phyloP scores from a whole-genome alignment of 169 alveolate genomes.

The Plasmodium knowlesi region DNA sequence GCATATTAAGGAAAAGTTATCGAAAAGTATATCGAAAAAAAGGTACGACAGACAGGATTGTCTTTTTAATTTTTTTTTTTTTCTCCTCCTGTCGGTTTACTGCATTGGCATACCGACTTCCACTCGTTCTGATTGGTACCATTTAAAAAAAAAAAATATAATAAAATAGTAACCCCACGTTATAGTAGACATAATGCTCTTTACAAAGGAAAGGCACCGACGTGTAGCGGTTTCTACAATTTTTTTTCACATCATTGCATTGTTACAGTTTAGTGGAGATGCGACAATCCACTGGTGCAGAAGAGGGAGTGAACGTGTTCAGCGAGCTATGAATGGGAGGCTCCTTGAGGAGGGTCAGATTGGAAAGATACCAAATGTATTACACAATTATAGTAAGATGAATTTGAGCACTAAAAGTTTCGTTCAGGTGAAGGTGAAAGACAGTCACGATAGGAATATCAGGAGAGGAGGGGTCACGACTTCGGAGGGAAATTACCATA shows the following conservation, averaged over 20 bases:
- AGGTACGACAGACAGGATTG: neutral
- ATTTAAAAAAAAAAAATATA: neutral
- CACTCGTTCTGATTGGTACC: neutral
- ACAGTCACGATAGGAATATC: neutral
- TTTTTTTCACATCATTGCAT: neutral
- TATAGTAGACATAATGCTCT: neutral
- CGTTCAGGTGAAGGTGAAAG: slow-evolving; percentile 9
- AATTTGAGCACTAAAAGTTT: neutral
- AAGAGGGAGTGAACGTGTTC: neutral
- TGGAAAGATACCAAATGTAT: neutral
- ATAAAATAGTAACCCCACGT: neutral
- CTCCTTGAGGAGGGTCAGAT: neutral
- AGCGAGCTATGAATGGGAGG: neutral
- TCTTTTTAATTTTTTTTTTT: slow-evolving; percentile 10
- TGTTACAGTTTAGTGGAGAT: neutral
- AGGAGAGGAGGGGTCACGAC: neutral
- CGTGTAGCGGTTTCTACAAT: neutral
- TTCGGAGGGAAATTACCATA: neutral
- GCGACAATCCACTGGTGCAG: neutral
- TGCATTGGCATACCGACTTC: neutral
- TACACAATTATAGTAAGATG: neutral
- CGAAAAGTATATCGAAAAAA: neutral
- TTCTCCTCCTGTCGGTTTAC: neutral
- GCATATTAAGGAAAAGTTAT: neutral
- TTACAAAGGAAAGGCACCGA: neutral